Base-by-base conservation (phyloP, 140 eudicot genomes). In the Ambrosia hybrid region DNA sequence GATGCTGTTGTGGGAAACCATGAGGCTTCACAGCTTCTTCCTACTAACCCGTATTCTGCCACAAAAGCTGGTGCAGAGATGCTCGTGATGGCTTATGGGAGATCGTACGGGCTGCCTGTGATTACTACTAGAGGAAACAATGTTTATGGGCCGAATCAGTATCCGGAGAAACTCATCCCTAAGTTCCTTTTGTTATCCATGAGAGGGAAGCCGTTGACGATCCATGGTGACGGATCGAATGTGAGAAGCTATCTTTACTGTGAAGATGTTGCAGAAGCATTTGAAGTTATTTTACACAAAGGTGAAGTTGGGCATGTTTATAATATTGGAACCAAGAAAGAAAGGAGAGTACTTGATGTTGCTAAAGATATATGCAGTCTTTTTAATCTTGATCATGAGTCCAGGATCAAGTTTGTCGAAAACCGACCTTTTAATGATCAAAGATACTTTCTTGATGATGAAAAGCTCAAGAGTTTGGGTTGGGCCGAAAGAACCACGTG, bases 81-180 rank as follows among this genome's bases (percentile, higher is more conserved):
- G 97, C 97, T 91, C 81, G 97, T 91, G 8, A 91, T 91, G 97
- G 97, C 97, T 17, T 91, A 91, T 80, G 96, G 91, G 5, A 78
- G 97, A 57, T 91, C 97, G 0, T 91, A 91, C 56, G 97, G 95
- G 39, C 68, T 91, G 61, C 97, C 97, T n/a, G 97, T 91, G 55
- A 91, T 91, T n/a, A 91, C 97, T 4, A 91, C 97, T 15, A 63
- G 97, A 49, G 97, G 97, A 36, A 91, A 91, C 81, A 91, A 91
- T 37, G 97, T 91, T 21, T 91, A 91, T 67, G 97, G 97, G 39
- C 96, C 96, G 7, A 91, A 91, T 74, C 97, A 91, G 49, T 91
- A 84, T 76, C 97, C 97, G 0, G 97, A 91, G 60, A 91, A 91
- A 59, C 70, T 91, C 38, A 91, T 91, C 75, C 97, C 97, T 0